These are phyloP conservation scores for Nothopassalora personata DNA, from an alignment of 2,329 filamentous ascomycete genomes.

Conservation along the genomic window DNA sequence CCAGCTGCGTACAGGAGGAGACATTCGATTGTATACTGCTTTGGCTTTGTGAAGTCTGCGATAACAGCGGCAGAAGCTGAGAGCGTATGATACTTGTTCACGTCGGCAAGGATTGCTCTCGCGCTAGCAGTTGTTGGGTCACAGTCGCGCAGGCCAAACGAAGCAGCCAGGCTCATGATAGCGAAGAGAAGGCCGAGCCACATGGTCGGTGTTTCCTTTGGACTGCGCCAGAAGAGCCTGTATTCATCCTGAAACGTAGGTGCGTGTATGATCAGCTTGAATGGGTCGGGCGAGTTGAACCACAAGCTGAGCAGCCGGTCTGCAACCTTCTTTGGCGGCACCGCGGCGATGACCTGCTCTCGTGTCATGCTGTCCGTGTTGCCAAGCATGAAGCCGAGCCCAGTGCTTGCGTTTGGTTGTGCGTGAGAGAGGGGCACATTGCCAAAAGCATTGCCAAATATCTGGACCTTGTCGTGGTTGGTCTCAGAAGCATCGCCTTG, in stretches of 20 bases:
- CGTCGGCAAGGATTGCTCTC: slow-evolving; percentile 17
- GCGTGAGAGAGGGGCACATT: slow-evolving; percentile 8
- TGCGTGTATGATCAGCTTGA: slow-evolving; percentile 57
- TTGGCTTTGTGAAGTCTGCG: slow-evolving; percentile 41
- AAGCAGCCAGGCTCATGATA: slow-evolving; percentile 41
- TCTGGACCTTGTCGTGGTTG: neutral
- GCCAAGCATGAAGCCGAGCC: slow-evolving; percentile 27
- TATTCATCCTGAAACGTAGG: slow-evolving; percentile 40
- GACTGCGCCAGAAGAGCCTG: slow-evolving; percentile 42
- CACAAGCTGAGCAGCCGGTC: slow-evolving; percentile 31
- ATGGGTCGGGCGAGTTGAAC: slow-evolving; percentile 34
- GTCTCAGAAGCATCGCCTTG: neutral
- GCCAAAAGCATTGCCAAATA: slow-evolving; percentile 12
- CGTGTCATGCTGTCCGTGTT: slow-evolving; percentile 20
- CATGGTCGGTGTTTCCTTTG: slow-evolving; percentile 34
- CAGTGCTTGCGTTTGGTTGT: slow-evolving; percentile 9
- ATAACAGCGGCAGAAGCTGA: slow-evolving; percentile 31
- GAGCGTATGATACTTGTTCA: slow-evolving; percentile 27
- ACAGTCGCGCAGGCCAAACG: slow-evolving; percentile 27
- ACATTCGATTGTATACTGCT: slow-evolving; percentile 40
- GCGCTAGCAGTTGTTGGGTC: slow-evolving; percentile 18
- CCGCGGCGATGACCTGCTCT: slow-evolving; percentile 28
- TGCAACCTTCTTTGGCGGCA: slow-evolving; percentile 31
- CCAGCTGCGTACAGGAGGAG: slow-evolving; percentile 35
- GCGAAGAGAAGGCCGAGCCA: slow-evolving; percentile 47